phyloP scores from a whole-genome alignment of 805 yeast genomes.

The Saccharomycopsis sp. region DNA sequence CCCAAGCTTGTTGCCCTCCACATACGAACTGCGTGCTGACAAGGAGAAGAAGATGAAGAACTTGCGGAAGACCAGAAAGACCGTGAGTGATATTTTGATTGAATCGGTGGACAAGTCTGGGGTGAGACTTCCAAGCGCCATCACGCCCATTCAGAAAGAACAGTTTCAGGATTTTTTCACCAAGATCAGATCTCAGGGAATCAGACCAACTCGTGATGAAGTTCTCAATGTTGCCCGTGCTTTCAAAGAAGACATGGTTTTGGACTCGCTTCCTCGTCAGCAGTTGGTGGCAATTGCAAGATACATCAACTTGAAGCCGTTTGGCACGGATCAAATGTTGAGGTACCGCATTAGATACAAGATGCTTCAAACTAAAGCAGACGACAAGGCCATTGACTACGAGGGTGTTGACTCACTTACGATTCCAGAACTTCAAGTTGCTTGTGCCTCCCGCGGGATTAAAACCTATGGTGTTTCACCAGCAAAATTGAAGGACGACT shows the following conservation, averaged over 20 bases:
- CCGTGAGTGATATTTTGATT: slow-evolving; percentile 53
- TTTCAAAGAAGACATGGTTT: slow-evolving; percentile 86
- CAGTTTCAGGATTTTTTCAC: slow-evolving; percentile 72
- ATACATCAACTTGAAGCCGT: slow-evolving; percentile 85
- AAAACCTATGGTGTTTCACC: slow-evolving; percentile 71
- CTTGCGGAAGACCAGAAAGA: slow-evolving; percentile 53
- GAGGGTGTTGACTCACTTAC: slow-evolving; percentile 87
- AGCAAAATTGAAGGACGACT: slow-evolving; percentile 72
- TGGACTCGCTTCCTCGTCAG: slow-evolving; percentile 87
- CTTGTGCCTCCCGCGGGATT: slow-evolving; percentile 93
- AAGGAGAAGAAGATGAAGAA: slow-evolving; percentile 48
- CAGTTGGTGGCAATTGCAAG: slow-evolving; percentile 88
- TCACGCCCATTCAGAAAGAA: slow-evolving; percentile 61
- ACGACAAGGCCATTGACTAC: slow-evolving; percentile 83
- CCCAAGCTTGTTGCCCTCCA: slow-evolving; percentile 90
- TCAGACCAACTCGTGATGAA: slow-evolving; percentile 57
- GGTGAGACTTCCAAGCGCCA: slow-evolving; percentile 53
- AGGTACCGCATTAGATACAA: slow-evolving; percentile 91
- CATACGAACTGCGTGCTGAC: slow-evolving; percentile 64
- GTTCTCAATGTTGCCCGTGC: slow-evolving; percentile 75
- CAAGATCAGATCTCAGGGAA: slow-evolving; percentile 55
- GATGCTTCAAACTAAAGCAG: slow-evolving; percentile 83
- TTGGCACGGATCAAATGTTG: slow-evolving; percentile 85
- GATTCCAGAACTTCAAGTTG: slow-evolving; percentile 70
- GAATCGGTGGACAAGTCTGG: slow-evolving; percentile 61